These are phyloP conservation scores for Tephrocybe rancida DNA, from an alignment of 768 basidiomycete species.

Conservation along the genomic window DNA sequence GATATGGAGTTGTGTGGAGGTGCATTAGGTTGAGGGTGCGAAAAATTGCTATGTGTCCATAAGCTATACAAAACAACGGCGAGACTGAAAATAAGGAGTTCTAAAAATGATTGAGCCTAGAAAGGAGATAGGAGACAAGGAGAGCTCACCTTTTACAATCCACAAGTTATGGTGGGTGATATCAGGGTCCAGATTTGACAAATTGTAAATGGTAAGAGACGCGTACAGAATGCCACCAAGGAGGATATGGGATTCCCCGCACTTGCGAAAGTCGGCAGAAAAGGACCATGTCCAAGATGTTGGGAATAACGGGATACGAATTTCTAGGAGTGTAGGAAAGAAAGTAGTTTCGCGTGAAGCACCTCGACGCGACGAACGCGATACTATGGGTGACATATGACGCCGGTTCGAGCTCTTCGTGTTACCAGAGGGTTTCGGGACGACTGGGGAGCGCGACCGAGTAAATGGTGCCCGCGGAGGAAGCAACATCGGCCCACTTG, in stretches of 20 bases:
- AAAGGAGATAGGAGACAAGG: not conserved
- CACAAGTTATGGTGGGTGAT: constrained; percentile 37
- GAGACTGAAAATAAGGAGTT: constrained; percentile 57
- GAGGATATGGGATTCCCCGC: constrained; percentile 66
- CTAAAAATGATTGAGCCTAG: constrained; percentile 33
- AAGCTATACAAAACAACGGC: constrained; percentile 61
- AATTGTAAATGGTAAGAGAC: constrained; percentile 47
- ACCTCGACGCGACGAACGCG: constrained; percentile 43
- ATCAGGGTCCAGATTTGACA: constrained; percentile 25
- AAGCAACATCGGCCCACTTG: constrained; percentile 29
- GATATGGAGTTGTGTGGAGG: constrained; percentile 16
- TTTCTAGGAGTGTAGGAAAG: constrained; percentile 50
- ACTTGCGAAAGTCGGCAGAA: constrained; percentile 61
- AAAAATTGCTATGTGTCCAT: constrained; percentile 58
- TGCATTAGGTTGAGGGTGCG: constrained; percentile 20
- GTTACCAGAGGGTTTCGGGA: constrained; percentile 32
- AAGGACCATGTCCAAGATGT: constrained; percentile 44
- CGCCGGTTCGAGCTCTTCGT: constrained; percentile 32
- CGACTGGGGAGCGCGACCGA: constrained; percentile 72
- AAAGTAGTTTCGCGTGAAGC: constrained; percentile 29
- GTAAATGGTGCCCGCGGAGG: constrained; percentile 55
- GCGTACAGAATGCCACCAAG: constrained; percentile 63
- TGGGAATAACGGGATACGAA: constrained; percentile 47
- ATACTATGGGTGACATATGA: constrained; percentile 43
- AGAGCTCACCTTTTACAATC: constrained; percentile 52